Base-by-base conservation (phyloP, 2,329 filamentous ascomycete species). In the Aspergillus versicolor region DNA sequence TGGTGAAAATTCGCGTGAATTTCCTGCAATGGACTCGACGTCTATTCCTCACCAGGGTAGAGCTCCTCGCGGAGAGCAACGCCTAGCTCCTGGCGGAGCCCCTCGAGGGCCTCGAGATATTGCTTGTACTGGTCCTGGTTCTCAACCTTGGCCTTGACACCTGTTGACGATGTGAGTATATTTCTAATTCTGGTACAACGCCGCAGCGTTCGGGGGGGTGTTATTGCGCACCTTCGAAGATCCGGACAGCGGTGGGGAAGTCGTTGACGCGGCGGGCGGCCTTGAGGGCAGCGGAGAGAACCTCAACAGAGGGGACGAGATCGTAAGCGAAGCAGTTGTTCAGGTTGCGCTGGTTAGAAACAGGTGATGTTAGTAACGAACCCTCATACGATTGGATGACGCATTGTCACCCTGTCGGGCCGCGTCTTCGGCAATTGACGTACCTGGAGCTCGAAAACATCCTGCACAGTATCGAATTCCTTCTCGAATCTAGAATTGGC, bases 291-390 rank as follows among this genome's bases (percentile, higher is more conserved):
- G 94, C 92, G 70, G 86, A 86, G 77, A 97, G 85, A 75, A 99
- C 94, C 68, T 90, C 87, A 64, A 93, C 88, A 44, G 93, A 94
- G 73, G 95, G 94, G 66, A 99, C 94, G 73, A 99, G 89, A 88
- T 99, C 94, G 88, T 99, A 99, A 75, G 94, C 94, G 81, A 99
- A 99, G 76, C 92, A 93, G 83, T 99, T 99, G 88, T 99, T 99
- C 74, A 96, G 84, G 83, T 96, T 96, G 79, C 92, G 90, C 85
- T 92, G 34, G 54, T 43, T 24, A 21, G 38, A 49, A 32, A 15
- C 34, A 24, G 27, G 30, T 12, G 21, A 4, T 19, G n/a, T 41
- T 41, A 38, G 47, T 17, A 22, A 4, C n/a, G 38, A 37, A 7
- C 8, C 30, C n/a, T 34, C 43, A 38, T 37, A 41, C 19, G 27